Evolutionary conservation across 108 stramenopile genomes (phyloP).

Genomic region (Seminavis robusta): DNA sequence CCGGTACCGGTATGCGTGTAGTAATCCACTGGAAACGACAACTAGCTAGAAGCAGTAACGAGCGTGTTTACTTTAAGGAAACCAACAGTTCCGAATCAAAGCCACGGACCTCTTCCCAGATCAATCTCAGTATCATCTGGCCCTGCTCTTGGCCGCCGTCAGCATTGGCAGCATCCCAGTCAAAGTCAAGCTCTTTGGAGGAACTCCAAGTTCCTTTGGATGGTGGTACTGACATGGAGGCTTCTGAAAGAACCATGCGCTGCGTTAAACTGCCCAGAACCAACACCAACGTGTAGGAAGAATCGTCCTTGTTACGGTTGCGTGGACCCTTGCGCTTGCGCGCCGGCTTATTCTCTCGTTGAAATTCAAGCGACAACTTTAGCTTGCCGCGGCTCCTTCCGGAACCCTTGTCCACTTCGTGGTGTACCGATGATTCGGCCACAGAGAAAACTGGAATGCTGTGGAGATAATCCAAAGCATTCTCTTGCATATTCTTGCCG

Average conservation of each 20-base stretch:
- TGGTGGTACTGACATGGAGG: conserved; percentile 16
- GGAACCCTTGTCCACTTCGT: conserved; percentile 16
- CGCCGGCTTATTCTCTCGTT: conserved; percentile 4
- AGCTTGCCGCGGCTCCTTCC: conserved; percentile 26
- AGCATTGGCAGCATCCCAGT: conserved; percentile 50
- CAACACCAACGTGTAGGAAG: conserved; percentile 18
- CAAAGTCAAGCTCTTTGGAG: conserved; percentile 40
- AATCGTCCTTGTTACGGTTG: conserved; percentile 2
- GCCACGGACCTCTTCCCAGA: conserved; percentile 37
- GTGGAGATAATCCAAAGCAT: conserved; percentile 17
- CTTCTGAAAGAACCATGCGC: conserved; percentile 25
- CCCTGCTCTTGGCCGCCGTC: conserved; percentile 40
- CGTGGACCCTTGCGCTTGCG: background rate
- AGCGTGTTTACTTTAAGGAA: conserved; percentile 15
- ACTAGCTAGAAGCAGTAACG: too few species aligned
- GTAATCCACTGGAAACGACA: too few species aligned
- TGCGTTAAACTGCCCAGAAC: conserved; percentile 34
- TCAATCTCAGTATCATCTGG: conserved; percentile 28
- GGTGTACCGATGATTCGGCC: conserved; percentile 4
- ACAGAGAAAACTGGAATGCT: conserved; percentile 12
- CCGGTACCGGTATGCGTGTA: too few species aligned
- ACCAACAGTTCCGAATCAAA: conserved; percentile 40
- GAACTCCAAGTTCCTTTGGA: conserved; percentile 4
- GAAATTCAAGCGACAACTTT: conserved; percentile 8
- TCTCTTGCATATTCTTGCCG: too few species aligned